Conservation (phyloP, 441 rosid species). For the Macaranga tanarius region DNA sequence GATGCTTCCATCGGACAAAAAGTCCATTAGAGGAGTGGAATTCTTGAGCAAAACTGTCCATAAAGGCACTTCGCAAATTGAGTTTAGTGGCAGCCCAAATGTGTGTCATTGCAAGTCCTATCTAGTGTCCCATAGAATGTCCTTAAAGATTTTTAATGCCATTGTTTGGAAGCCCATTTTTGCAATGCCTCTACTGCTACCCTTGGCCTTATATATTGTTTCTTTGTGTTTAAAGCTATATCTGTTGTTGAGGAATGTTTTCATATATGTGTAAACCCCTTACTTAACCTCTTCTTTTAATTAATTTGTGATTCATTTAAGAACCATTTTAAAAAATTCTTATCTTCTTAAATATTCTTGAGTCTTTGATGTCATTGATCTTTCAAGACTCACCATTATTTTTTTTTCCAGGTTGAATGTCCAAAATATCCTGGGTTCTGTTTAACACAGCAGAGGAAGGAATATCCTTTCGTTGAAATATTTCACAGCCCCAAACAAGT, state of each 20-base stretch:
- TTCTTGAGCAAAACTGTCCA: background rate
- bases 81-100: background rate
- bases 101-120: no score
- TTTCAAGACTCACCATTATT: slow-evolving; percentile 4
- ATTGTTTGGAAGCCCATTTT: background rate
- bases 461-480: slow-evolving; percentile 91
- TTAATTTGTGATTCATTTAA: background rate
- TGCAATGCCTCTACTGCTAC: background rate
- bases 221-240: background rate
- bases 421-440: slow-evolving; percentile 98
- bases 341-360: background rate
- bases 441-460: slow-evolving; percentile 73
- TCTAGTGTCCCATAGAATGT: no score
- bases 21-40: background rate
- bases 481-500: slow-evolving; percentile 89
- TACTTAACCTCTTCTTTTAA: no score
- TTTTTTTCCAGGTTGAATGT: slow-evolving; percentile 79
- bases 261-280: background rate
- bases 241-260: background rate
- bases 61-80: background rate
- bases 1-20: background rate
- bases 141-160: no score
- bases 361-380: slow-evolving; percentile 7
- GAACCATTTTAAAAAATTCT: background rate
- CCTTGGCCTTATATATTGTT: no score